Evolutionary conservation across 768 basidiomycete species (phyloP).

Genomic region (Cyclocybe aegerita): DNA sequence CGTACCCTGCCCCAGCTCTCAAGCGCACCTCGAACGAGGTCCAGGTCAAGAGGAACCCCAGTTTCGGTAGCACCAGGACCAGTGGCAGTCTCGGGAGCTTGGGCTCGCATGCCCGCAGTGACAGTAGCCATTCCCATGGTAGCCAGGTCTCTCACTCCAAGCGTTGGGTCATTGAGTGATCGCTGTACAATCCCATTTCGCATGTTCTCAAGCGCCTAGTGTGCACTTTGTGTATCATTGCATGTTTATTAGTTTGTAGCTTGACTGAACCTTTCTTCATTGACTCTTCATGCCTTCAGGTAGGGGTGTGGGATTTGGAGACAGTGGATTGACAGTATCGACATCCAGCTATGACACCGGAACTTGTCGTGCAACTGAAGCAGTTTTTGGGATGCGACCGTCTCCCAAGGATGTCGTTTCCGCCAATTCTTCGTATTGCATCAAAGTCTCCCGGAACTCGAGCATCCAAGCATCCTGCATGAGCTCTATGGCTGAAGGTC

Average conservation of each 20-base stretch:
- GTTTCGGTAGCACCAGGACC: conserved; percentile 40
- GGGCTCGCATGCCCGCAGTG: conserved; percentile 25
- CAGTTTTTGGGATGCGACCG: conserved; percentile 49
- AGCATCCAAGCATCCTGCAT: conserved; percentile 90
- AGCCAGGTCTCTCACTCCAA: conserved; percentile 27
- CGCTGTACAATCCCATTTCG: conserved; percentile 4
- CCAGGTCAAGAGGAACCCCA: conserved; percentile 28
- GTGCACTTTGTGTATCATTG: too few relatives aligned
- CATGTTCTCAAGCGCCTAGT: background rate
- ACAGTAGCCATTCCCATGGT: conserved; percentile 28
- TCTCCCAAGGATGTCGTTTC: conserved; percentile 45
- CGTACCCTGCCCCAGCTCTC: conserved; percentile 33
- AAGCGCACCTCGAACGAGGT: conserved; percentile 33
- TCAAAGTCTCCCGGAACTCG: conserved; percentile 70
- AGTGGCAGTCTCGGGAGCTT: conserved; percentile 34
- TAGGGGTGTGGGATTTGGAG: too few relatives aligned
- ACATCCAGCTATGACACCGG: conserved; percentile 23
- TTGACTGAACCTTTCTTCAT: conserved; percentile 5
- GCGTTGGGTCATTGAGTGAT: conserved; percentile 61
- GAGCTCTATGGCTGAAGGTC: conserved; percentile 84
- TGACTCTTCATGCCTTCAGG: conserved; percentile 23
- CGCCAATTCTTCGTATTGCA: conserved; percentile 63
- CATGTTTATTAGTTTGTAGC: too few relatives aligned
- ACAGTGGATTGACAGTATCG: too few relatives aligned
- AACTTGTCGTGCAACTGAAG: conserved; percentile 55